Percentiles rank a stretch among this genome's conserved stretches.
Conservation (phyloP, 345 rosid species). For the Syzygium oleosum region DNA sequence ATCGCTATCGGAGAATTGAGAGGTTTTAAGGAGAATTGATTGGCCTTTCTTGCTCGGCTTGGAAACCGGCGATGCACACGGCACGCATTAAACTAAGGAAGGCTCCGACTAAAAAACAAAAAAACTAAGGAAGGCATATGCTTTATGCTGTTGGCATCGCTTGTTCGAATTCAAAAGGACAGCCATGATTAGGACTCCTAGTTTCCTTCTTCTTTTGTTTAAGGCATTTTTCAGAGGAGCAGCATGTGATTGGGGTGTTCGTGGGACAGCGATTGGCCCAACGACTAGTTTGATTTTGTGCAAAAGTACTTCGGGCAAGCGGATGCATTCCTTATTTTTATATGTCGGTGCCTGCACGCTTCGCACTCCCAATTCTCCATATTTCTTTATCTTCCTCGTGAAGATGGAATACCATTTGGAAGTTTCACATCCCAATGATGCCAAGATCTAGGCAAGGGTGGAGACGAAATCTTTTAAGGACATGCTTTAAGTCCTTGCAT, state of each 20-base stretch:
- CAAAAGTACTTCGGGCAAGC: background rate
- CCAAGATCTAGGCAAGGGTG: accelerated
- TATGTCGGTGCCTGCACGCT: too few species aligned
- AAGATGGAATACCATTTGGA: too few species aligned
- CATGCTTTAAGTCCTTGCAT: too few species aligned
- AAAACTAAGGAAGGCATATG: background rate
- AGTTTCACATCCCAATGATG: too few species aligned
- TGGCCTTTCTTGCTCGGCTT: background rate
- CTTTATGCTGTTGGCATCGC: background rate
- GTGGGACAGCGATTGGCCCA: background rate
- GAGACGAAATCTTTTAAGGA: too few species aligned
- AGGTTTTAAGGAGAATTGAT: background rate
- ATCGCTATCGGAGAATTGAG: background rate
- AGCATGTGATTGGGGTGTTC: too few species aligned
- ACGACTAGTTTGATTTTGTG: background rate
- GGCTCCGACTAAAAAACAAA: too few species aligned
- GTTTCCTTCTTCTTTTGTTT: too few species aligned
- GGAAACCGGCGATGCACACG: background rate
- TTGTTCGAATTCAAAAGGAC: background rate
- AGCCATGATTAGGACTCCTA: background rate
- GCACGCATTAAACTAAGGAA: background rate
- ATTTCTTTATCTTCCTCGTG: too few species aligned
- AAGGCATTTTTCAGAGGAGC: background rate
- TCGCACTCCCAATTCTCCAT: too few species aligned
- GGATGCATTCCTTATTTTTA: background rate